phyloP scores from a whole-genome alignment of 2,329 filamentous ascomycete species.

The Cercospora janseana region DNA sequence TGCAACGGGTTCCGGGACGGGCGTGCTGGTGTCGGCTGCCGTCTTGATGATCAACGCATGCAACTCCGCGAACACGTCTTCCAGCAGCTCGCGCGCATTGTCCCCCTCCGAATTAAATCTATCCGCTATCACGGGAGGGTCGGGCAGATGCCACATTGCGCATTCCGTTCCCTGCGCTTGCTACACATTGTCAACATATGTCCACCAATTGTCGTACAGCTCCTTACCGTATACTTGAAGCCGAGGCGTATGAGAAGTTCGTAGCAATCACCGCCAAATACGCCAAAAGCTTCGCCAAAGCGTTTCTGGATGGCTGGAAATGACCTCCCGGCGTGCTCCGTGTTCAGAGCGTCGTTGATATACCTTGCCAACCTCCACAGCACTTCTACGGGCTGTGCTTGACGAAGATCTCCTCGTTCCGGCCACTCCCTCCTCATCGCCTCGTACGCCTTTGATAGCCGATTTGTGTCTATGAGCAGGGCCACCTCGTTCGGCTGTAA shows the following conservation, averaged over 20 bases:
- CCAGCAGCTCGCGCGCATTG: slow-evolving; percentile 47
- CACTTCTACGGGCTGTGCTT: slow-evolving; percentile 55
- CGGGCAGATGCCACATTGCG: slow-evolving; percentile 34
- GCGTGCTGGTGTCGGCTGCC: slow-evolving; percentile 28
- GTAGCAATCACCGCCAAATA: slow-evolving; percentile 53
- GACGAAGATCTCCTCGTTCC: slow-evolving; percentile 53
- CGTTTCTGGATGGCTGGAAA: slow-evolving; percentile 63
- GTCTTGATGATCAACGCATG: slow-evolving; percentile 50
- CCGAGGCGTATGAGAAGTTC: slow-evolving; percentile 58
- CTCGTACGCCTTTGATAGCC: slow-evolving; percentile 55
- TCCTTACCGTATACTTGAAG: slow-evolving; percentile 47
- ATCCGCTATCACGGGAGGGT: slow-evolving; percentile 25
- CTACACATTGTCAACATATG: not conserved
- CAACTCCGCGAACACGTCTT: slow-evolving; percentile 61
- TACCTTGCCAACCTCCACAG: slow-evolving; percentile 59
- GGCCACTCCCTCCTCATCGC: slow-evolving; percentile 52
- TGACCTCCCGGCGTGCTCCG: slow-evolving; percentile 50
- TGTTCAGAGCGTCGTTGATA: slow-evolving; percentile 56
- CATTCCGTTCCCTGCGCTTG: slow-evolving; percentile 15
- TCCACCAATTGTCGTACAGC: not conserved
- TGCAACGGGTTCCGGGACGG: slow-evolving; percentile 31
- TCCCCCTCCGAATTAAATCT: slow-evolving; percentile 27
- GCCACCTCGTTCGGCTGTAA: slow-evolving; percentile 50
- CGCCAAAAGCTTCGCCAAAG: slow-evolving; percentile 62
- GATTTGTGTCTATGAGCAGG: slow-evolving; percentile 54